Percentiles rank a stretch among this genome's conserved stretches.
Evolutionary conservation across 805 yeast species (phyloP).

Genomic region (Kuraishia borneana): DNA sequence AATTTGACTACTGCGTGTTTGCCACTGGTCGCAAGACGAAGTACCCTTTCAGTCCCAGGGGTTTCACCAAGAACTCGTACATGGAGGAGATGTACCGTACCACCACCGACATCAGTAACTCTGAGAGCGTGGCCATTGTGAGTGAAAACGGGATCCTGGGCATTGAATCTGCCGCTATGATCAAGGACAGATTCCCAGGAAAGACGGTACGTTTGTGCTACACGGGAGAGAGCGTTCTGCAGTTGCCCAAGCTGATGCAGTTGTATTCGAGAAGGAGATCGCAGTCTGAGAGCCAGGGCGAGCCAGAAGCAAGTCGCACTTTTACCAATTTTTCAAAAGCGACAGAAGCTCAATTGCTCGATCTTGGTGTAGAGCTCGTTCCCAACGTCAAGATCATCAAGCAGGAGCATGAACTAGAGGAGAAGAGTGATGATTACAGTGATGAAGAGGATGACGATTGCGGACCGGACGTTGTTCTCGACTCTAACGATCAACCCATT

Average conservation of each 20-base stretch:
- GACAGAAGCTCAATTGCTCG: background rate
- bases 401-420: background rate
- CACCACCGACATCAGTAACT: conserved; percentile 17
- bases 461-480: background rate
- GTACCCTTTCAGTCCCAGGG: conserved; percentile 45
- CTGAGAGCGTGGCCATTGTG: conserved; percentile 22
- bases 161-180: conserved; percentile 35
- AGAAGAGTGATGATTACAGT: background rate
- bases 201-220: conserved; percentile 26
- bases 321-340: background rate
- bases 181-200: conserved; percentile 23
- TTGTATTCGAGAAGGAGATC: background rate
- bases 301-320: background rate
- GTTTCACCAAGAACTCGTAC: conserved; percentile 24
- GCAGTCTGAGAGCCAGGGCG: background rate
- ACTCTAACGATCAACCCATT: conserved; percentile 1
- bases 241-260: conserved; percentile 1
- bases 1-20: conserved; percentile 33
- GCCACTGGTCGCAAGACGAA: conserved; percentile 38
- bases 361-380: conserved; percentile 3
- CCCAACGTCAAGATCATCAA: background rate
- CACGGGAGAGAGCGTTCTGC: conserved; percentile 25
- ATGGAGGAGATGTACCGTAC: conserved; percentile 29
- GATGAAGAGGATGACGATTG: background rate
- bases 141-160: conserved; percentile 40